Evolutionary conservation across 1,284 basidiomycete genomes (phyloP).

Genomic region (Sanghuangporus baumii): DNA sequence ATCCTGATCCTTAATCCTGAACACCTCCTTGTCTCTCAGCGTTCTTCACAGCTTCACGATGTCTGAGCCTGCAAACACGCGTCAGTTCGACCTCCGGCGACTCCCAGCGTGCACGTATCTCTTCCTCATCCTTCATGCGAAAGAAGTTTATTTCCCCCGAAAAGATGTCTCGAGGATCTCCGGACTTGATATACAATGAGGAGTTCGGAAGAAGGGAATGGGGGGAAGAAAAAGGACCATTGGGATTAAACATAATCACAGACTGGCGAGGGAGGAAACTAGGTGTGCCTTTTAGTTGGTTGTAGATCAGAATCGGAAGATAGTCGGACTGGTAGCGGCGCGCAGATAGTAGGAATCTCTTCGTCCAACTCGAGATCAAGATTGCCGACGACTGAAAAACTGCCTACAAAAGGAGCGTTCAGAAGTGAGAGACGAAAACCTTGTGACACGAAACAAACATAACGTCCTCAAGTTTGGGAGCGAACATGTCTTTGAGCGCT

Average conservation of each 20-base stretch:
- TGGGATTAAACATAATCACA: slow-evolving; percentile 36
- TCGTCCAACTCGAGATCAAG: slow-evolving; percentile 59
- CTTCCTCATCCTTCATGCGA: slow-evolving; percentile 47
- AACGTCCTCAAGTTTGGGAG: slow-evolving; percentile 62
- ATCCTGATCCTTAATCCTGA: slow-evolving; percentile 26
- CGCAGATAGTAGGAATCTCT: slow-evolving; percentile 29
- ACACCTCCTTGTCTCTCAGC: slow-evolving; percentile 46
- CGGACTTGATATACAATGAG: slow-evolving; percentile 20
- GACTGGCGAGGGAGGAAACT: background rate
- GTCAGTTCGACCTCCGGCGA: slow-evolving; percentile 64
- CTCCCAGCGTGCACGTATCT: slow-evolving; percentile 70
- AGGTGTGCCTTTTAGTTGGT: slow-evolving; percentile 3
- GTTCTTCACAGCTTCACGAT: slow-evolving; percentile 72
- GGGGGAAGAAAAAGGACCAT: slow-evolving; percentile 54
- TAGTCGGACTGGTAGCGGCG: slow-evolving; percentile 18
- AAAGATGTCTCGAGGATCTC: slow-evolving; percentile 27
- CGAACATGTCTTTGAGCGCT: slow-evolving; percentile 64
- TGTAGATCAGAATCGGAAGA: slow-evolving; percentile 10
- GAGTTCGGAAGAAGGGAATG: slow-evolving; percentile 23
- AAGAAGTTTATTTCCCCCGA: slow-evolving; percentile 38
- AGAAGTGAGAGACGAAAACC: background rate
- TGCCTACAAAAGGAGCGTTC: slow-evolving; percentile 24
- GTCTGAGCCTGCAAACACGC: slow-evolving; percentile 72
- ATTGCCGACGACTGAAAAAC: slow-evolving; percentile 65
- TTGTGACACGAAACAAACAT: slow-evolving; percentile 26